Conservation (phyloP, 192 early-diverging fungal genomes). For the Radiomyces spectabilis region DNA sequence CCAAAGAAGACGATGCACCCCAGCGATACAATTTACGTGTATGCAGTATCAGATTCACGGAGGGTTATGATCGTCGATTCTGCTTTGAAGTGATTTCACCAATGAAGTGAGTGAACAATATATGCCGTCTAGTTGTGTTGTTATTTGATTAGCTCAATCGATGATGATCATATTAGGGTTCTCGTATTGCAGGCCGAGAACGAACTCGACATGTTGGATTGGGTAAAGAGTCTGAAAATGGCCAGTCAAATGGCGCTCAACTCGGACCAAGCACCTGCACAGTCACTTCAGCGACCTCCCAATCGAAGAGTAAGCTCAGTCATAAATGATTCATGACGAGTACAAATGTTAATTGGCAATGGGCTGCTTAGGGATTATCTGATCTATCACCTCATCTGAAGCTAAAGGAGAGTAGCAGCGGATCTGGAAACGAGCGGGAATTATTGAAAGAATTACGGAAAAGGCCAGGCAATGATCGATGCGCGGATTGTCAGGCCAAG, state of each 20-base stretch:
- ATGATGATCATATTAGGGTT: slow-evolving; percentile 38
- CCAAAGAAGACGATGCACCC: slow-evolving; percentile 49
- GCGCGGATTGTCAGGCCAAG: slow-evolving; percentile 45
- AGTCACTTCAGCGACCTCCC: slow-evolving; percentile 5
- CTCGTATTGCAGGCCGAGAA: slow-evolving; percentile 73
- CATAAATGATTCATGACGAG: neutral
- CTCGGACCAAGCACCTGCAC: slow-evolving; percentile 34
- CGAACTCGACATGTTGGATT: slow-evolving; percentile 59
- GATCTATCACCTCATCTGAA: neutral
- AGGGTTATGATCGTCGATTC: slow-evolving; percentile 61
- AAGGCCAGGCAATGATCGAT: slow-evolving; percentile 45
- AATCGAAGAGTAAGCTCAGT: too few species aligned
- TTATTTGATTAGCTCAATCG: slow-evolving; percentile 1
- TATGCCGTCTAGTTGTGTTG: neutral
- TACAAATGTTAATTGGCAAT: neutral
- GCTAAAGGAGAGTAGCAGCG: neutral
- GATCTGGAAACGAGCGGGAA: slow-evolving; percentile 32
- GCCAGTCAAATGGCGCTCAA: slow-evolving; percentile 50
- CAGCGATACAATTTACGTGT: slow-evolving; percentile 61
- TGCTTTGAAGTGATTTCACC: slow-evolving; percentile 83
- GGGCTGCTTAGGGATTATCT: neutral
- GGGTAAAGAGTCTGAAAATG: slow-evolving; percentile 61
- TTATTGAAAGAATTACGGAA: slow-evolving; percentile 31
- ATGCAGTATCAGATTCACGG: slow-evolving; percentile 61
- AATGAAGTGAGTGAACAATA: slow-evolving; percentile 39